phyloP scores from a whole-genome alignment of 2,329 filamentous ascomycete genomes.

The Thyridium curvatum region DNA sequence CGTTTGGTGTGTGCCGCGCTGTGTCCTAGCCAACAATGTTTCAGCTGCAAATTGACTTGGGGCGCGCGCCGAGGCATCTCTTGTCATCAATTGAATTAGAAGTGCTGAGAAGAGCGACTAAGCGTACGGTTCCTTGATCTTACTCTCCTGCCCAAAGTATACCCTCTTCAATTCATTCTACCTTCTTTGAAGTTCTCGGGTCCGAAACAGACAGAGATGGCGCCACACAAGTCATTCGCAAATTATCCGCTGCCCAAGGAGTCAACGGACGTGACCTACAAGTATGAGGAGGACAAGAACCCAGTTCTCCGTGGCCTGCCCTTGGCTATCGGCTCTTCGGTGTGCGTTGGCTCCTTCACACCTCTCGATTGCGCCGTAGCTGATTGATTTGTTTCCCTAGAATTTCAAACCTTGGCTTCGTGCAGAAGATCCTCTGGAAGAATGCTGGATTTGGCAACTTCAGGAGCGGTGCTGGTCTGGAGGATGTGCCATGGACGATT shows the following conservation, averaged over 20 bases:
- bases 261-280: conserved; percentile 23
- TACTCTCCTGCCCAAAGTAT: no score
- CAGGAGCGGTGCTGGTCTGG: conserved; percentile 39
- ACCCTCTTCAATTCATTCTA: no score
- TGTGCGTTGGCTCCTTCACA: conserved; percentile 14
- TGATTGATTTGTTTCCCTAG: conserved; percentile 26
- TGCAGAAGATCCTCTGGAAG: conserved; percentile 63
- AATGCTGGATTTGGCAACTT: conserved; percentile 54
- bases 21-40: no score
- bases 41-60: no score
- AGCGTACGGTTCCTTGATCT: no score
- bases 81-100: no score
- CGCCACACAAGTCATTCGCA: conserved; percentile 21
- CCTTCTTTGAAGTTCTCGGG: background rate
- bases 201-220: background rate
- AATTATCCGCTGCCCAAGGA: conserved; percentile 36
- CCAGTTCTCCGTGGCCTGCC: conserved; percentile 62
- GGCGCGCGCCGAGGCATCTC: no score
- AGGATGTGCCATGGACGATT: conserved; percentile 36
- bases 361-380: conserved; percentile 1
- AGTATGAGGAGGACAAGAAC: conserved; percentile 47
- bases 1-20: no score
- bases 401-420: conserved; percentile 49
- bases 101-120: no score
- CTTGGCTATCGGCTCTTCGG: conserved; percentile 45